Evolutionary conservation across 2,329 filamentous ascomycete genomes (phyloP).

Genomic region (Aspergillus novofumigatus): DNA sequence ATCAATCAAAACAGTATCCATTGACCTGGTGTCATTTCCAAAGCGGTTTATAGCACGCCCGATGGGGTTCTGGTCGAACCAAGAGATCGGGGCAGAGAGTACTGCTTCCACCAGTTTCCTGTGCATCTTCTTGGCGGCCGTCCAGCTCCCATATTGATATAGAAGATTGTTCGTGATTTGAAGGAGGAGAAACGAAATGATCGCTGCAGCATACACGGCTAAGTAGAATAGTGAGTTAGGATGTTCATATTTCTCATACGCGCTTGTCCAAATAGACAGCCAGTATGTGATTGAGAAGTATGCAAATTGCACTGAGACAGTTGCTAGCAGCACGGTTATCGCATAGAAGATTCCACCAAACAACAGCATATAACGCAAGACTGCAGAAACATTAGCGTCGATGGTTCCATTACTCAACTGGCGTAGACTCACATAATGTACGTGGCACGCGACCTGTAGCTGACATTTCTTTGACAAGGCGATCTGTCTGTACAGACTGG

Average conservation of each 20-base stretch:
- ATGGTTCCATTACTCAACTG: no score
- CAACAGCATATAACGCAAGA: conserved; percentile 22
- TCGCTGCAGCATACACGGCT: conserved; percentile 49
- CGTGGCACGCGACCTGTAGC: conserved; percentile 22
- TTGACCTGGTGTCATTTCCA: conserved; percentile 54
- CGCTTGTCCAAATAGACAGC: conserved; percentile 27
- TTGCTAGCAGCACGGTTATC: conserved; percentile 14
- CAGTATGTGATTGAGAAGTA: conserved; percentile 28
- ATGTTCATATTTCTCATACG: conserved; percentile 15
- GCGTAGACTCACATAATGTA: conserved; percentile 17
- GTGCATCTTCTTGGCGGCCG: conserved; percentile 53
- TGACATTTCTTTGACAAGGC: conserved; percentile 19
- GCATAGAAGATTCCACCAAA: conserved; percentile 23
- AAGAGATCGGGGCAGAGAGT: conserved; percentile 52
- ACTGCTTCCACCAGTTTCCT: conserved; percentile 50
- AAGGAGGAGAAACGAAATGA: conserved; percentile 29
- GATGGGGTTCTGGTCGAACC: conserved; percentile 54
- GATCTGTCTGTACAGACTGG: conserved; percentile 4
- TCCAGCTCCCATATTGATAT: conserved; percentile 55
- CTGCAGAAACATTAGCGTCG: conserved; percentile 5
- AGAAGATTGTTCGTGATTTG: conserved; percentile 26
- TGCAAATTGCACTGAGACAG: conserved; percentile 20
- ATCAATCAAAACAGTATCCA: conserved; percentile 48
- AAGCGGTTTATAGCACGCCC: conserved; percentile 47
- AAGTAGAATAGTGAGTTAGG: conserved; percentile 45